Conservation (phyloP, 768 basidiomycete species). For the Obba rivulosa region DNA sequence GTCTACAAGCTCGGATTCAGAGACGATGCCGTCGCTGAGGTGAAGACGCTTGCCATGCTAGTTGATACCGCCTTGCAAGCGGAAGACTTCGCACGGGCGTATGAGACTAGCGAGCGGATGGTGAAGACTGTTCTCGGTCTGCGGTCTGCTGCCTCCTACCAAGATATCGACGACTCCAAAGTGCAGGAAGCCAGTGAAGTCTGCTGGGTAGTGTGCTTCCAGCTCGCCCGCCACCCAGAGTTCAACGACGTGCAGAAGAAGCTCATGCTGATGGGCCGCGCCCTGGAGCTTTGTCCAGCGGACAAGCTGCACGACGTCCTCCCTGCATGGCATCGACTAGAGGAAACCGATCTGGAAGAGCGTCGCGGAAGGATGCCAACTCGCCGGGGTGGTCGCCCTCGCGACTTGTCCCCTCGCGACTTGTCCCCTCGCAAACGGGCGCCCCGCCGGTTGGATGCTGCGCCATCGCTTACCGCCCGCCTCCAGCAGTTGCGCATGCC, state of each 20-base stretch:
- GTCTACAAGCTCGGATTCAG: slow-evolving; percentile 81
- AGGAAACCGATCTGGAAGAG: slow-evolving; percentile 54
- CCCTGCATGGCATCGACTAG: slow-evolving; percentile 67
- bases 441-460: slow-evolving; percentile 5
- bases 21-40: slow-evolving; percentile 67
- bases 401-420: background rate
- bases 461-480: slow-evolving; percentile 48
- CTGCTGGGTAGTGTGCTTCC: slow-evolving; percentile 87
- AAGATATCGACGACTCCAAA: slow-evolving; percentile 31
- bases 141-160: slow-evolving; percentile 25
- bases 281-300: slow-evolving; percentile 81
- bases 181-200: slow-evolving; percentile 67
- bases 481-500: slow-evolving; percentile 67
- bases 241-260: slow-evolving; percentile 65
- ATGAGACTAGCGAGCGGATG: slow-evolving; percentile 69
- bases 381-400: slow-evolving; percentile 16
- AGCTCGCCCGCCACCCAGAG: slow-evolving; percentile 79
- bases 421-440: slow-evolving; percentile 12
- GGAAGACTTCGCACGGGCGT: slow-evolving; percentile 74
- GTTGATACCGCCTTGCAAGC: slow-evolving; percentile 80
- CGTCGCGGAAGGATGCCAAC: slow-evolving; percentile 40
- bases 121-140: slow-evolving; percentile 54
- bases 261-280: slow-evolving; percentile 68
- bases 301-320: slow-evolving; percentile 79
- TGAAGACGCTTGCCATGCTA: slow-evolving; percentile 85